These are phyloP conservation scores for Carex cristatella DNA, from an alignment of 176 grass and related monocot species.

Conservation along the genomic window DNA sequence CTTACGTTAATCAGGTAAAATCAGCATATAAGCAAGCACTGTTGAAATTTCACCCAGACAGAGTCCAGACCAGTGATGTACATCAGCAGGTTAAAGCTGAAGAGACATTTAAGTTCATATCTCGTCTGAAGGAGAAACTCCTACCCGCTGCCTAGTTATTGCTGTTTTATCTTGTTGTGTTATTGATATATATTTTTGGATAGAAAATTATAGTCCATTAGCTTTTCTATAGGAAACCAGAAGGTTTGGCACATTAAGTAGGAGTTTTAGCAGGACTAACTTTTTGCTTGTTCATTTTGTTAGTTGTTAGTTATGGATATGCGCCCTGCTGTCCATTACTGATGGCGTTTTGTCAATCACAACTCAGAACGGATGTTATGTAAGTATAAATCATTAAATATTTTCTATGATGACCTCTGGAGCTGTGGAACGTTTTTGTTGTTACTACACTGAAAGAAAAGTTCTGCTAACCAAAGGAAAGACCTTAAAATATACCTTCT, in stretches of 20 bases:
- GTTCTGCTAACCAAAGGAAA: background rate
- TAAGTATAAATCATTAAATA: background rate
- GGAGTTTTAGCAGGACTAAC: background rate
- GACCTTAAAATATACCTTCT: background rate
- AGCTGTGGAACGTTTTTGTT: background rate
- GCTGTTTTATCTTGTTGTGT: background rate
- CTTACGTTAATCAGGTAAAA: slow-evolving; percentile 46
- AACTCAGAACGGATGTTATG: background rate
- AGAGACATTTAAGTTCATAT: slow-evolving; percentile 97
- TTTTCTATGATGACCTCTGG: background rate
- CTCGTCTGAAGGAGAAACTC: slow-evolving; percentile 77
- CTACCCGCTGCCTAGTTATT: slow-evolving; percentile 17
- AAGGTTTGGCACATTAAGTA: background rate
- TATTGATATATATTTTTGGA: slow-evolving; percentile 20
- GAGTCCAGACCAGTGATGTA: slow-evolving; percentile 62
- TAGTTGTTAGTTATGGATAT: background rate
- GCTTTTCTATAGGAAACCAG: background rate
- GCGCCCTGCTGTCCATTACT: background rate
- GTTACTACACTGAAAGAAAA: background rate
- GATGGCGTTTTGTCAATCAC: background rate
- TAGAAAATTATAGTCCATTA: background rate
- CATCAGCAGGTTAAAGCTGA: slow-evolving; percentile 81
- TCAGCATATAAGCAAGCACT: slow-evolving; percentile 76
- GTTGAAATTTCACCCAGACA: slow-evolving; percentile 87
- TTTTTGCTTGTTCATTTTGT: background rate